Percentiles rank a stretch among this genome's conserved stretches.
phyloP scores from a whole-genome alignment of 352 stramenopile species.

The Elongisporangium anandrum region DNA sequence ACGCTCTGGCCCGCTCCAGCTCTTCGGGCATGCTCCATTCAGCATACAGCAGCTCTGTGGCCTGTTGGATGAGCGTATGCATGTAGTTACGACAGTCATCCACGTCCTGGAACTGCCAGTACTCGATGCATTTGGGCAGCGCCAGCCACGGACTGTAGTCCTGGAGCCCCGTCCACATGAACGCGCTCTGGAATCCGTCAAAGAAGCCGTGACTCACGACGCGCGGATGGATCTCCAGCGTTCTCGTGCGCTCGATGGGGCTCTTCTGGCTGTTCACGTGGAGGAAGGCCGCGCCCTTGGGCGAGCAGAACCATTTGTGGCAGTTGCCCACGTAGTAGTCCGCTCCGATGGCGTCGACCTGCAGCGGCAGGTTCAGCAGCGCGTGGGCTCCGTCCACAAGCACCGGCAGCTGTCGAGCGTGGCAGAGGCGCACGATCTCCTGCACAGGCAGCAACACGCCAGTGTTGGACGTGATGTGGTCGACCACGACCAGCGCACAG shows the following conservation, averaged over 20 bases:
- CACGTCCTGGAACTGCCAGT: constrained; percentile 66
- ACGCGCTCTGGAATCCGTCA: constrained; percentile 86
- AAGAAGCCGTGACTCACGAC: constrained; percentile 91
- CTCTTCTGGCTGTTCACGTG: constrained; percentile 53
- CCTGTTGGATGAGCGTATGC: constrained; percentile 45
- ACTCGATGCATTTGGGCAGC: constrained; percentile 80
- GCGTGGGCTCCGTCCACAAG: constrained; percentile 92
- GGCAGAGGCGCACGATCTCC: constrained; percentile 65
- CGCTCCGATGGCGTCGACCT: constrained; percentile 59
- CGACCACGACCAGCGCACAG: constrained; percentile 78
- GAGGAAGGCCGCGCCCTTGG: constrained; percentile 85
- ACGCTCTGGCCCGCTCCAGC: constrained; percentile 18
- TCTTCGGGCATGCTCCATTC: constrained; percentile 49
- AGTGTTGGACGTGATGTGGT: constrained; percentile 94
- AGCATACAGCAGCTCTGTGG: constrained; percentile 56
- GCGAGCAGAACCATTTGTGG: constrained; percentile 94
- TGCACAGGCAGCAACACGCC: constrained; percentile 85
- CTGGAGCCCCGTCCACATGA: constrained; percentile 92
- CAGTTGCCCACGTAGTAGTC: constrained; percentile 94
- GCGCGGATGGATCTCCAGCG: constrained; percentile 41
- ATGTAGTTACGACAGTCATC: constrained; percentile 54
- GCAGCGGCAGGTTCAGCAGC: constrained; percentile 75
- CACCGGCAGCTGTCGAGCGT: constrained; percentile 44
- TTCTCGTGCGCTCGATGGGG: constrained; percentile 10
- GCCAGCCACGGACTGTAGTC: constrained; percentile 89